Conservation (phyloP, 345 rosid species). For the Geranium rotundifolium region DNA sequence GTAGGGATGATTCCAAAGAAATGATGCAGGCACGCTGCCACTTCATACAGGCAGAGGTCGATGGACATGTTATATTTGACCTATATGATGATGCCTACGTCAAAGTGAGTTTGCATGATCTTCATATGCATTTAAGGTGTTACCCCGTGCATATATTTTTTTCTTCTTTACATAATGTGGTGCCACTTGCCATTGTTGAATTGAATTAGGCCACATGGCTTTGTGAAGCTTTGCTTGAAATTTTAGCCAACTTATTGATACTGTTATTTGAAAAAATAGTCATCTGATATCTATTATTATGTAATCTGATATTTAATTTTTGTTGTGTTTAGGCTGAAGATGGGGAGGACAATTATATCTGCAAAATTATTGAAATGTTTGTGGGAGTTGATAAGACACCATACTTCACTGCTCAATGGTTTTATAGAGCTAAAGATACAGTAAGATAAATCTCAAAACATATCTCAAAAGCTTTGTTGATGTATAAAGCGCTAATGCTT, state of each 20-base stretch:
- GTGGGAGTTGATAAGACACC: conserved; percentile 29
- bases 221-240: too few species aligned
- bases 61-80: conserved; percentile 21
- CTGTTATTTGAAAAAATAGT: too few species aligned
- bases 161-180: too few species aligned
- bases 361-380: conserved; percentile 56
- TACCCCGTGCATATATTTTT: too few species aligned
- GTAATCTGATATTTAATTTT: too few species aligned
- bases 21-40: conserved; percentile 34
- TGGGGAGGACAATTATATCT: conserved; percentile 30
- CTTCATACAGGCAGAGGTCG: conserved; percentile 33
- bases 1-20: conserved; percentile 22
- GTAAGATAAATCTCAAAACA: conserved; percentile 12
- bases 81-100: conserved; percentile 60
- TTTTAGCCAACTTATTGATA: too few species aligned
- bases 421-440: conserved; percentile 56
- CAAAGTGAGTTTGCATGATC: conserved; percentile 22
- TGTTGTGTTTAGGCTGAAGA: conserved; percentile 30
- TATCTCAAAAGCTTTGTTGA: too few species aligned
- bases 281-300: too few species aligned
- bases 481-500: too few species aligned
- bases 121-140: too few species aligned
- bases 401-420: conserved; percentile 68
- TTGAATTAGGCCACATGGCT: too few species aligned
- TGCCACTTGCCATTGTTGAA: too few species aligned